phyloP scores from a whole-genome alignment of 1,284 basidiomycete species.

The Microbotryum violaceum region DNA sequence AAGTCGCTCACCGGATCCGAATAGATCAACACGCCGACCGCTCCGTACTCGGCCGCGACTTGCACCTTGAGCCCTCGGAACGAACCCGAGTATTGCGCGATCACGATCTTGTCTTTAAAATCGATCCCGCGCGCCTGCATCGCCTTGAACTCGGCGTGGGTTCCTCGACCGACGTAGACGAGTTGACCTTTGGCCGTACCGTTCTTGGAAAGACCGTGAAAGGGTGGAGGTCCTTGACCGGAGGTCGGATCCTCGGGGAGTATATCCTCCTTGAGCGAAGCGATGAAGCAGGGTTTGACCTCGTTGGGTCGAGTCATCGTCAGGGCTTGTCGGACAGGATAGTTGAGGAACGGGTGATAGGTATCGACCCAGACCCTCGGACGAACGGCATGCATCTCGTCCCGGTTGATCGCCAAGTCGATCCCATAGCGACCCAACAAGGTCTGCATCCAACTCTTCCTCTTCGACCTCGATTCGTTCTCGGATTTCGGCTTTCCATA shows the following conservation, averaged over 20 bases:
- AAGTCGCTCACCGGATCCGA: conserved; percentile 85
- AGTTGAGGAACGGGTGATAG: conserved; percentile 61
- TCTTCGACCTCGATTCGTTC: no score
- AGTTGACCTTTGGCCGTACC: conserved; percentile 51
- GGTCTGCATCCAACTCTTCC: no score
- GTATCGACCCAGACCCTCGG: conserved; percentile 68
- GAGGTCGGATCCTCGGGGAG: conserved; percentile 45
- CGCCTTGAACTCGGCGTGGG: conserved; percentile 65
- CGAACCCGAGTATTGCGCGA: conserved; percentile 69
- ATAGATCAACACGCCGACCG: conserved; percentile 59
- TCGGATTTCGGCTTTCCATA: no score
- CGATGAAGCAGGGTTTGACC: conserved; percentile 56
- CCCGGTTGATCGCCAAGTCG: background rate
- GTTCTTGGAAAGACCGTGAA: conserved; percentile 43
- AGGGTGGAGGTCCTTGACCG: conserved; percentile 39
- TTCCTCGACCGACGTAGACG: conserved; percentile 75
- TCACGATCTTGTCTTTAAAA: conserved; percentile 70
- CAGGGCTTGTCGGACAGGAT: conserved; percentile 22
- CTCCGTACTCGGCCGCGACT: conserved; percentile 75
- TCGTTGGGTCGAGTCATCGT: conserved; percentile 40
- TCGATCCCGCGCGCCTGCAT: conserved; percentile 57
- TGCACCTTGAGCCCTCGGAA: conserved; percentile 82
- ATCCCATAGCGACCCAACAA: no score
- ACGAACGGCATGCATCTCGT: conserved; percentile 36
- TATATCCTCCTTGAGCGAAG: conserved; percentile 44